phyloP scores from a whole-genome alignment of 306 rosid genomes.

The Leucaena leucocephala region DNA sequence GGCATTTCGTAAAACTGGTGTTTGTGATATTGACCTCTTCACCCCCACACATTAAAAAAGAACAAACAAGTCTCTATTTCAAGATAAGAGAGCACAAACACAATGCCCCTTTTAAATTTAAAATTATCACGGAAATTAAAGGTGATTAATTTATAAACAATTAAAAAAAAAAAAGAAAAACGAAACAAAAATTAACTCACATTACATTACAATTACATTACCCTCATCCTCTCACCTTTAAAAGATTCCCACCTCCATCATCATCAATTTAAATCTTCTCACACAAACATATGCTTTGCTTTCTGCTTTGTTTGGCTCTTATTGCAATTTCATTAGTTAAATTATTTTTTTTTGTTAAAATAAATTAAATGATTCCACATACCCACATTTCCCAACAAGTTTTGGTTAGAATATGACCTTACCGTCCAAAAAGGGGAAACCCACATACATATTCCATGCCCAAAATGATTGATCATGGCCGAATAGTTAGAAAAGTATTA shows the following conservation, averaged over 20 bases:
- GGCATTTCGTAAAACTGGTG: slow-evolving; percentile 36
- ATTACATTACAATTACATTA: slow-evolving; percentile 29
- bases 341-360: too few relatives aligned
- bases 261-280: not conserved
- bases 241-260: slow-evolving; percentile 22
- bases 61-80: slow-evolving; percentile 8
- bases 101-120: not conserved
- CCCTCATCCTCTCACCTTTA: not conserved
- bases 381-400: not conserved
- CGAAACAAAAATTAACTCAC: slow-evolving; percentile 5
- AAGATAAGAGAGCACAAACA: not conserved
- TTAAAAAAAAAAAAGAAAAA: too few relatives aligned
- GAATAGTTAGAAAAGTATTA: not conserved
- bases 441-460: slow-evolving; percentile 1
- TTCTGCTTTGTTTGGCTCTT: not conserved
- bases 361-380: not conserved
- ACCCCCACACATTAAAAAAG: slow-evolving; percentile 29
- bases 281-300: not conserved
- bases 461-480: slow-evolving; percentile 9
- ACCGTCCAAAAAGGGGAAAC: slow-evolving; percentile 9
- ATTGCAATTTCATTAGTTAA: slow-evolving; percentile 17
- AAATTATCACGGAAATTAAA: not conserved
- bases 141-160: too few relatives aligned
- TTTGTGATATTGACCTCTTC: slow-evolving; percentile 47
- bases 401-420: slow-evolving; percentile 3